These are phyloP conservation scores for Aegilops speltoides DNA, from an alignment of 176 grass and related monocot species.

Conservation along the genomic window DNA sequence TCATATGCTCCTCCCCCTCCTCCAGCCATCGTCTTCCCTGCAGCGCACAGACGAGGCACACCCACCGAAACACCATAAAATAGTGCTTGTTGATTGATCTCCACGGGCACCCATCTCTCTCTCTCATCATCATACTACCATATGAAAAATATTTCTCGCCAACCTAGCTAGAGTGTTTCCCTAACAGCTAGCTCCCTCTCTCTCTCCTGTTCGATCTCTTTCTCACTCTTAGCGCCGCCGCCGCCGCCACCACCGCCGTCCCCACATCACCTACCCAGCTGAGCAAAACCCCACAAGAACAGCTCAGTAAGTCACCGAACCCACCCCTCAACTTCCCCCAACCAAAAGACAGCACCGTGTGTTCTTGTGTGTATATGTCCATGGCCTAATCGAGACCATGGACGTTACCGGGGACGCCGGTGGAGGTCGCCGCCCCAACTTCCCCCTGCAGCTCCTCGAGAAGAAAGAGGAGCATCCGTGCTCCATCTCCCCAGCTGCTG, in stretches of 20 bases:
- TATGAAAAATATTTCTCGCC: neutral
- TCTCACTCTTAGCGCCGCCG: slow-evolving; percentile 25
- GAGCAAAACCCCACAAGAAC: slow-evolving; percentile 35
- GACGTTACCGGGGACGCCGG: slow-evolving; percentile 36
- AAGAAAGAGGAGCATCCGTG: slow-evolving; percentile 80
- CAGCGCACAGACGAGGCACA: slow-evolving; percentile 32
- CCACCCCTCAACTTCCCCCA: neutral
- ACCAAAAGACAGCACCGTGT: neutral
- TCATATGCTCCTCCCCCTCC: slow-evolving; percentile 34
- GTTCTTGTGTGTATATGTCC: slow-evolving; percentile 11
- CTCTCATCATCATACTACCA: slow-evolving; percentile 17
- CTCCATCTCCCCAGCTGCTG: slow-evolving; percentile 55
- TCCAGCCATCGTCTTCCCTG: slow-evolving; percentile 36
- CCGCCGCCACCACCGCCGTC: neutral
- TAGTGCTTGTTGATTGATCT: slow-evolving; percentile 37
- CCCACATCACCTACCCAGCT: slow-evolving; percentile 28
- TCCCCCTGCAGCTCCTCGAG: slow-evolving; percentile 74
- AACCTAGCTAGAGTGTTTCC: slow-evolving; percentile 23
- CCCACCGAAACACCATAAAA: slow-evolving; percentile 59
- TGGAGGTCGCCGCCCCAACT: slow-evolving; percentile 60
- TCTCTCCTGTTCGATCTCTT: slow-evolving; percentile 31
- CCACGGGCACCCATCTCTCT: slow-evolving; percentile 11
- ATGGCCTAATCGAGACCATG: slow-evolving; percentile 34
- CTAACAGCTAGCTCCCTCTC: slow-evolving; percentile 12
- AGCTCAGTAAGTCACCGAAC: slow-evolving; percentile 25